These are phyloP conservation scores for Phytophthora aleatoria DNA, from an alignment of 352 stramenopile genomes.

Conservation along the genomic window DNA sequence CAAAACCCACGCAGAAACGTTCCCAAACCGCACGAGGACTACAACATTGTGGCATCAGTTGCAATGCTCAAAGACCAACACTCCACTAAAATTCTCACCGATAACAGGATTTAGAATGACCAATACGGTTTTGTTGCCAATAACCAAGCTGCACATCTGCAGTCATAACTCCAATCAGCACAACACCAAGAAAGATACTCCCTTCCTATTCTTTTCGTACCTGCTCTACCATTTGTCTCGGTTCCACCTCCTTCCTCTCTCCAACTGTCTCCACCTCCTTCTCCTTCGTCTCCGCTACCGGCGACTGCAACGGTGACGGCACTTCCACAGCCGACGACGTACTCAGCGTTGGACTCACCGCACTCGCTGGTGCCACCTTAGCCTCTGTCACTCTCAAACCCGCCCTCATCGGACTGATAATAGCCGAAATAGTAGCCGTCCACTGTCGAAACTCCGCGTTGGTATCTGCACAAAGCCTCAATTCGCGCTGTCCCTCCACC, in stretches of 20 bases:
- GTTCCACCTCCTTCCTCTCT: slow-evolving; percentile 3
- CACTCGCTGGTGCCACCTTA: slow-evolving; percentile 13
- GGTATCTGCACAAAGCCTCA: slow-evolving; percentile 72
- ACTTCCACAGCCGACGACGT: slow-evolving; percentile 5
- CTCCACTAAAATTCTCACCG: slow-evolving; percentile 19
- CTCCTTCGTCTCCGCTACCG: slow-evolving; percentile 17
- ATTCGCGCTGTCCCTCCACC: slow-evolving; percentile 36
- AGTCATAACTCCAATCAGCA: neutral
- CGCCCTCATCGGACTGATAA: slow-evolving; percentile 53
- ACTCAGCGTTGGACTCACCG: slow-evolving; percentile 9
- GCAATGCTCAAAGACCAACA: neutral
- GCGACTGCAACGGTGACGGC: slow-evolving; percentile 14
- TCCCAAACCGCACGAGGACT: slow-evolving; percentile 59
- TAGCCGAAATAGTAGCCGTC: slow-evolving; percentile 71
- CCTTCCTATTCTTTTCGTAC: neutral
- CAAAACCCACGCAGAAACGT: slow-evolving; percentile 28
- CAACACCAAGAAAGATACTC: neutral
- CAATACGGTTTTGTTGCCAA: slow-evolving; percentile 36
- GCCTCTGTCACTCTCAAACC: neutral
- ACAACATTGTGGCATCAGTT: neutral
- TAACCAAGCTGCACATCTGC: slow-evolving; percentile 24
- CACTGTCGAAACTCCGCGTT: slow-evolving; percentile 77
- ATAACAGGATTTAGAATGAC: slow-evolving; percentile 50
- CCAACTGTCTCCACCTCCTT: slow-evolving; percentile 1
- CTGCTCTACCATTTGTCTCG: slow-evolving; percentile 17